Percentiles rank a stretch among this genome's conserved stretches.
Conservation (phyloP, 108 stramenopile species). For the Mayamaea pseudoterrestris region DNA sequence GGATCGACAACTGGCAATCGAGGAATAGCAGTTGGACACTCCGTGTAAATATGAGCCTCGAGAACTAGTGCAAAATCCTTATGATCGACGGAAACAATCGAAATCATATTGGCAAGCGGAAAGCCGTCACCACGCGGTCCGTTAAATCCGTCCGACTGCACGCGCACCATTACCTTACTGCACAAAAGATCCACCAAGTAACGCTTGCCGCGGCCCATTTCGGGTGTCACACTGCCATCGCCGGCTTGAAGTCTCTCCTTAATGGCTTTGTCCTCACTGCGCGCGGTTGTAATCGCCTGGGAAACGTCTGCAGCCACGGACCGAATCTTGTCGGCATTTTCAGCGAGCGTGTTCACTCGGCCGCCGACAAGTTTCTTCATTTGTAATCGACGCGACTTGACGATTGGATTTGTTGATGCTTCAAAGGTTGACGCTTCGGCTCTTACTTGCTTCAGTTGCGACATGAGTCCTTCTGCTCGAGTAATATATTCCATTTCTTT, state of each 20-base stretch:
- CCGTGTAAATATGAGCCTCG: conserved; percentile 71
- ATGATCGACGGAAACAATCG: conserved; percentile 41
- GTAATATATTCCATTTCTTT: conserved; percentile 22
- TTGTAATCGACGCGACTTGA: conserved; percentile 42
- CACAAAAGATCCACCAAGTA: conserved; percentile 72
- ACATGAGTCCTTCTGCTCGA: conserved; percentile 41
- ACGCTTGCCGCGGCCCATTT: conserved; percentile 51
- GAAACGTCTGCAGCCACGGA: conserved; percentile 45
- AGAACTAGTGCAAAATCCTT: conserved; percentile 46
- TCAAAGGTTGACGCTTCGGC: conserved; percentile 49
- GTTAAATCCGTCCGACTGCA: conserved; percentile 80
- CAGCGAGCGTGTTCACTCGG: conserved; percentile 68
- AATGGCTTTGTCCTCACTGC: conserved; percentile 33
- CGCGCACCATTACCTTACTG: conserved; percentile 55
- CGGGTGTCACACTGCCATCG: conserved; percentile 17
- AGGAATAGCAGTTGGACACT: conserved; percentile 76
- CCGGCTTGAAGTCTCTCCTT: conserved; percentile 18
- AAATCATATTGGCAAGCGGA: conserved; percentile 59
- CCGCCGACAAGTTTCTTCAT: conserved; percentile 79
- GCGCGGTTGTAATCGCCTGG: conserved; percentile 28
- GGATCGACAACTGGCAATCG: conserved; percentile 26
- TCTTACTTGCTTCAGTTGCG: conserved; percentile 35
- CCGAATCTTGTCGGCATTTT: conserved; percentile 47
- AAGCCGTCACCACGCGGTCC: conserved; percentile 71
- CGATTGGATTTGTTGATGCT: conserved; percentile 25